Base-by-base conservation (phyloP, 129 eudicot species). In the Flaveria bidentis region DNA sequence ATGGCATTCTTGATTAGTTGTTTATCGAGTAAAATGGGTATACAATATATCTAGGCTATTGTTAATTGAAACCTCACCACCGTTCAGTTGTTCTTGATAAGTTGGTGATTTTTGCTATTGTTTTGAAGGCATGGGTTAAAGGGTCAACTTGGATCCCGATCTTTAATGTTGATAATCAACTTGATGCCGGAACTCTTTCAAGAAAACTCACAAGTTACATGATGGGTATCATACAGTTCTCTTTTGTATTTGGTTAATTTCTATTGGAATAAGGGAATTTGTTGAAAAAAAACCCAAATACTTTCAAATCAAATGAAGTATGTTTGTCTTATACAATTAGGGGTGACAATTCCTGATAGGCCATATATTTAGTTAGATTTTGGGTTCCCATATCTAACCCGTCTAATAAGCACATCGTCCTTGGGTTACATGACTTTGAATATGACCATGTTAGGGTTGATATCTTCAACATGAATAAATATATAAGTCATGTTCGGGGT, bases 121-220 rank as follows among this genome's bases (percentile, higher is more conserved):
- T 72, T 62, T 72, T 85, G 84, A 67, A 94, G 99, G 99, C 99
- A 77, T 87, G 99, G 96, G 99, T 89, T 20, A 94, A 87, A 88
- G 94, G 97, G 77, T 94, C 99, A 9, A 85, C 93, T 7, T 94
- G 99, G 99, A 84, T 94, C 77, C 99, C 97, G 4, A 88, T 94
- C 72, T 94, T 94, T 84, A 92, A 94, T 20, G 88, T 83, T 5
- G 99, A 94, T 77, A 69, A 45, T 69, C 63, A 76, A 12, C 67
- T 94, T 61, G 96, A 89, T 72, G 83, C 78, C 62, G 97, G 97
- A 72, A 76, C 90, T 58, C 83, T 94, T 71, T 84, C 99, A 44
- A 85, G 82, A 80, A 94, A 89, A 87, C 81, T 90, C 84, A 67
- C 97, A 60, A 88, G 77, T 81, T 94, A 89, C 81, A 78, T 85